phyloP scores from a whole-genome alignment of 2,329 filamentous ascomycete genomes.

The Colletotrichum orbiculare region DNA sequence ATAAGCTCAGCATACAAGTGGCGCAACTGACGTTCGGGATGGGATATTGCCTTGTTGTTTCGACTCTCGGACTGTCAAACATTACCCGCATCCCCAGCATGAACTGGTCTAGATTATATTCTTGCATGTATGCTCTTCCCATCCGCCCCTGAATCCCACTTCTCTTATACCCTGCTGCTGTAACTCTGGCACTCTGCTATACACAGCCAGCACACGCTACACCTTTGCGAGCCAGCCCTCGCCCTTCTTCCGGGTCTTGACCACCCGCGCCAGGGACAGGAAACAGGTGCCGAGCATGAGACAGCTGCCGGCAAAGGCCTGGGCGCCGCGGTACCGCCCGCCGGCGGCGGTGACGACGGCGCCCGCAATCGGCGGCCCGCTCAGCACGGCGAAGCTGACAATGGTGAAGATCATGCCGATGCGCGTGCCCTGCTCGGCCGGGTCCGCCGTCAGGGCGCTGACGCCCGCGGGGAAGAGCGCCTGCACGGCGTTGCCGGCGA shows the following conservation, averaged over 20 bases:
- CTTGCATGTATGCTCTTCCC: too few relatives aligned
- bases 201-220: slow-evolving; percentile 18
- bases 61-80: too few relatives aligned
- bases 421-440: slow-evolving; percentile 62
- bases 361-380: slow-evolving; percentile 63
- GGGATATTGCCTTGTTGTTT: too few relatives aligned
- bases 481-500: slow-evolving; percentile 73
- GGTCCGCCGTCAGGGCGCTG: slow-evolving; percentile 63
- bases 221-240: slow-evolving; percentile 54
- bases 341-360: slow-evolving; percentile 56
- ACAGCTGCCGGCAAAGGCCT: slow-evolving; percentile 58
- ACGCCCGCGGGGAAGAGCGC: slow-evolving; percentile 73
- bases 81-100: too few relatives aligned
- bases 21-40: too few relatives aligned
- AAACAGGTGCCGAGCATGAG: slow-evolving; percentile 55
- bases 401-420: slow-evolving; percentile 70
- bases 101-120: too few relatives aligned
- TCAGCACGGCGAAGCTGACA: slow-evolving; percentile 63
- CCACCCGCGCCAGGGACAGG: slow-evolving; percentile 51
- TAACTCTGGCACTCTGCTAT: too few relatives aligned
- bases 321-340: slow-evolving; percentile 59
- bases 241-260: slow-evolving; percentile 51
- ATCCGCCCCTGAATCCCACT: too few relatives aligned
- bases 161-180: not conserved
- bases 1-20: too few relatives aligned